Evolutionary conservation across 306 rosid species (phyloP).

Genomic region (Dryas octopetala): DNA sequence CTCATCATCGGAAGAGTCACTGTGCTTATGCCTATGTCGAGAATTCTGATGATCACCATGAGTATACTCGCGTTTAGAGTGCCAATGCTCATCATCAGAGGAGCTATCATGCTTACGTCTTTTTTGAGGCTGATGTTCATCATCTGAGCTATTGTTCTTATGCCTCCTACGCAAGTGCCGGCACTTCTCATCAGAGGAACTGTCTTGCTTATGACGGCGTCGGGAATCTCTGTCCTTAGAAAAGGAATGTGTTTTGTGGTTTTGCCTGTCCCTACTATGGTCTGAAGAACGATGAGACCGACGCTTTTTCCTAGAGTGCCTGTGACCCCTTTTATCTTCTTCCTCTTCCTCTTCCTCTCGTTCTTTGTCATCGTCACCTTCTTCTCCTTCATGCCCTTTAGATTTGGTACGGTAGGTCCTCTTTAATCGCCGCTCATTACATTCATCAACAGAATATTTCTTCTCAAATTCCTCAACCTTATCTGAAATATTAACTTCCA

Average conservation of each 20-base stretch:
- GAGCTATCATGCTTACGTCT: slow-evolving; percentile 23
- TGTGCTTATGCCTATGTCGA: slow-evolving; percentile 26
- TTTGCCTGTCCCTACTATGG: slow-evolving; percentile 47
- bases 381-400: slow-evolving; percentile 40
- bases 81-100: slow-evolving; percentile 39
- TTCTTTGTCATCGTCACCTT: slow-evolving; percentile 16
- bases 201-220: slow-evolving; percentile 31
- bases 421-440: slow-evolving; percentile 51
- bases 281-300: slow-evolving; percentile 55
- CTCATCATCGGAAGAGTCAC: slow-evolving; percentile 42
- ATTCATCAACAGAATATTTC: slow-evolving; percentile 34
- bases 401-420: slow-evolving; percentile 60
- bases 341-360: slow-evolving; percentile 35
- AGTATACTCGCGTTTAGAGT: slow-evolving; percentile 24
- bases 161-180: slow-evolving; percentile 28
- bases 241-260: slow-evolving; percentile 55
- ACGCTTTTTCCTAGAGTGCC: slow-evolving; percentile 55
- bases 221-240: slow-evolving; percentile 42
- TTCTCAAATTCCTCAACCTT: slow-evolving; percentile 39
- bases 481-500: slow-evolving; percentile 43
- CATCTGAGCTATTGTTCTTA: slow-evolving; percentile 37
- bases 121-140: slow-evolving; percentile 26
- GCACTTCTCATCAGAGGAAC: slow-evolving; percentile 41
- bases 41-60: slow-evolving; percentile 36
- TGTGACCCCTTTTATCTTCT: slow-evolving; percentile 42